phyloP scores from a whole-genome alignment of 2,329 filamentous ascomycete genomes.

The Talaromyces sp. region DNA sequence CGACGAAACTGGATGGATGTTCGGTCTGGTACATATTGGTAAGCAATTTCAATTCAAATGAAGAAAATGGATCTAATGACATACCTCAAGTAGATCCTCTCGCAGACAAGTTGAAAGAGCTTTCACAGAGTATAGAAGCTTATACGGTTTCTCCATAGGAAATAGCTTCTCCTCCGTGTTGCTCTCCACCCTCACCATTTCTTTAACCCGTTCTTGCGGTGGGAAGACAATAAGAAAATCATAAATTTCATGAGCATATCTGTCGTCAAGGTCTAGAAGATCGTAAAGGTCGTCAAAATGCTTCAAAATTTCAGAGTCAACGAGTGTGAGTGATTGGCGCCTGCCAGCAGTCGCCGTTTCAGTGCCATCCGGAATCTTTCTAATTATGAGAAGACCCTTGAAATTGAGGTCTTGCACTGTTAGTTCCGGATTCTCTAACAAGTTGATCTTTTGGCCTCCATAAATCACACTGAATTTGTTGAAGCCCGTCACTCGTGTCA shows the following conservation, averaged over 20 bases:
- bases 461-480: constrained; percentile 73
- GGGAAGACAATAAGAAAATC: constrained; percentile 70
- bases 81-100: constrained; percentile 41
- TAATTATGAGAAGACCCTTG: constrained; percentile 62
- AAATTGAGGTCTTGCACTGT: constrained; percentile 69
- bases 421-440: constrained; percentile 58
- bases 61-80: background rate
- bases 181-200: constrained; percentile 56
- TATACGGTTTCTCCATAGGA: constrained; percentile 67
- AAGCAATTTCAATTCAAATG: background rate
- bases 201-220: constrained; percentile 61
- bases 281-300: constrained; percentile 84
- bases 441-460: constrained; percentile 63
- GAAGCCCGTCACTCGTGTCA: constrained; percentile 71
- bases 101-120: constrained; percentile 64
- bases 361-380: constrained; percentile 55
- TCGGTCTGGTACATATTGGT: constrained; percentile 26
- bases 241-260: constrained; percentile 69
- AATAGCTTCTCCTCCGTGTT: constrained; percentile 64
- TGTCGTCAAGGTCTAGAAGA: constrained; percentile 72
- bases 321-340: constrained; percentile 55
- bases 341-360: constrained; percentile 31
- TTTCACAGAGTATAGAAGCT: constrained; percentile 70
- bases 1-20: constrained; percentile 38
- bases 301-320: constrained; percentile 76